These are phyloP conservation scores for Tetrapisispora arboricola DNA, from an alignment of 805 yeast species.

Conservation along the genomic window DNA sequence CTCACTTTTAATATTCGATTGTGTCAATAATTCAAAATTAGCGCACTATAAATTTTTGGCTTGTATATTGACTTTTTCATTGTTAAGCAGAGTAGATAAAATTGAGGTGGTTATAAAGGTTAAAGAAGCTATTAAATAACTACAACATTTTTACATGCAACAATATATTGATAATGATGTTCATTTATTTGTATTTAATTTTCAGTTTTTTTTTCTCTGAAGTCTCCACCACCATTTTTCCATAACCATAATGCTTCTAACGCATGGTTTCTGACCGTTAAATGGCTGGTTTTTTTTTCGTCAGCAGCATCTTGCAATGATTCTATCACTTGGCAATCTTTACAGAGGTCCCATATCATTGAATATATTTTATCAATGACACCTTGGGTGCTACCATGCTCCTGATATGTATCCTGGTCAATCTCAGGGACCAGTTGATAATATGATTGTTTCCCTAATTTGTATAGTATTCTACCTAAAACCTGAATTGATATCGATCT, in stretches of 20 bases:
- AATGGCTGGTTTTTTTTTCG: slow-evolving; percentile 48
- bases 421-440: slow-evolving; percentile 42
- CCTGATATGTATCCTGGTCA: slow-evolving; percentile 30
- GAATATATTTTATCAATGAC: slow-evolving; percentile 30
- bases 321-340: slow-evolving; percentile 51
- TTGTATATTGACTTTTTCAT: too few relatives aligned
- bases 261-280: slow-evolving; percentile 75
- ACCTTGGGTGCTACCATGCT: slow-evolving; percentile 31
- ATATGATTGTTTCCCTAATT: slow-evolving; percentile 54
- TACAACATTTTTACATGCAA: too few relatives aligned
- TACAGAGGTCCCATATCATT: slow-evolving; percentile 62
- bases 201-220: neutral
- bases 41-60: too few relatives aligned
- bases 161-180: neutral
- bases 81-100: too few relatives aligned
- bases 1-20: too few relatives aligned
- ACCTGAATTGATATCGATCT: slow-evolving; percentile 79
- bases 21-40: too few relatives aligned
- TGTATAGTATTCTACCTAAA: slow-evolving; percentile 76
- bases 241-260: slow-evolving; percentile 87
- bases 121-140: too few relatives aligned
- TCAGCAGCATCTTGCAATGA: slow-evolving; percentile 59
- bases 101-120: too few relatives aligned
- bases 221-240: slow-evolving; percentile 43
- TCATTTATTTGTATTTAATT: neutral